Percentiles rank a stretch among this genome's conserved stretches.
Evolutionary conservation across 108 stramenopile species (phyloP).

Genomic region (Conticribra weissflogii): DNA sequence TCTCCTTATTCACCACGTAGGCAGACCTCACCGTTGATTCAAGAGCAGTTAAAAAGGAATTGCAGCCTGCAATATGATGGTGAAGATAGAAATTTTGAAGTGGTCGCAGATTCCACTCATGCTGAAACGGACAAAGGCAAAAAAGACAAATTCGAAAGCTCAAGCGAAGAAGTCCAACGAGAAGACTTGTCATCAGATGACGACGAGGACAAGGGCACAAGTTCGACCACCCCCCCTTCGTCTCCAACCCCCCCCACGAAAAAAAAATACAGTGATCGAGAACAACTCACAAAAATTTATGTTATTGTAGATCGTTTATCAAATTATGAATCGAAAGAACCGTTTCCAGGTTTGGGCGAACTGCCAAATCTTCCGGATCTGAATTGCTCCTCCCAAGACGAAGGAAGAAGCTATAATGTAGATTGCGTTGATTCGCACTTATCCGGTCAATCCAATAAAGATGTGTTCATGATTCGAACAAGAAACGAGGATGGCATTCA

Average conservation of each 20-base stretch:
- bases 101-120: no score
- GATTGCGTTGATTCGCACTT: no score
- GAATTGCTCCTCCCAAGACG: slow-evolving; percentile 10
- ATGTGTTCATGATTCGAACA: no score
- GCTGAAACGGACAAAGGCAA: no score
- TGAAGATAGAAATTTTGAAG: background rate
- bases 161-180: no score
- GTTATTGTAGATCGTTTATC: slow-evolving; percentile 55
- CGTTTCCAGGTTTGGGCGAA: background rate
- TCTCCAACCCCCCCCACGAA: background rate
- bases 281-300: slow-evolving; percentile 36
- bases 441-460: no score
- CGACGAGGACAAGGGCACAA: no score
- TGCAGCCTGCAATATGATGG: background rate
- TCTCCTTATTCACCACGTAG: slow-evolving; percentile 28
- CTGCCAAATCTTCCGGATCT: slow-evolving; percentile 28
- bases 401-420: no score
- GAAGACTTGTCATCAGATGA: no score
- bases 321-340: slow-evolving; percentile 3
- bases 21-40: background rate
- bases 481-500: no score
- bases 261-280: background rate
- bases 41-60: background rate
- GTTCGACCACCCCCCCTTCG: background rate
- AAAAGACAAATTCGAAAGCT: no score